Evolutionary conservation across 805 yeast genomes (phyloP).

Genomic region (Zygosaccharomyces pseudorouxii): DNA sequence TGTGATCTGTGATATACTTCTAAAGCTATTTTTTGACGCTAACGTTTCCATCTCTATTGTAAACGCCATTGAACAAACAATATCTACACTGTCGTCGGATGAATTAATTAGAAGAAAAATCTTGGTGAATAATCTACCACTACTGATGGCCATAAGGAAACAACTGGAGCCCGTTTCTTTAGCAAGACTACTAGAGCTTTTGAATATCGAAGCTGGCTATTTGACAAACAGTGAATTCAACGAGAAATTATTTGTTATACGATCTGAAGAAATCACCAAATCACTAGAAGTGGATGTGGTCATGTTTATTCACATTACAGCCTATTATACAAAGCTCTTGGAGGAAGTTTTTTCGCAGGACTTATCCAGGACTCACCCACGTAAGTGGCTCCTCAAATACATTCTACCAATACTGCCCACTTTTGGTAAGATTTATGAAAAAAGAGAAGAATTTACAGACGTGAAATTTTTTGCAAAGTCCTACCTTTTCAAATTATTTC

Average conservation of each 20-base stretch:
- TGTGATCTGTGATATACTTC: slow-evolving; percentile 20
- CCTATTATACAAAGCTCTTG: slow-evolving; percentile 21
- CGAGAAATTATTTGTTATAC: slow-evolving; percentile 19
- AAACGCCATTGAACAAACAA: slow-evolving; percentile 24
- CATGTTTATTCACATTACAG: slow-evolving; percentile 22
- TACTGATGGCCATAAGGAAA: slow-evolving; percentile 17
- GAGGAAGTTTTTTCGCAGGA: slow-evolving; percentile 2
- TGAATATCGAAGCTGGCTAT: slow-evolving; percentile 13
- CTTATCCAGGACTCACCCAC: slow-evolving; percentile 2
- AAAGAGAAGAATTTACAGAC: slow-evolving; percentile 17
- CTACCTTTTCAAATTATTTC: slow-evolving; percentile 25
- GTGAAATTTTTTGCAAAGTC: slow-evolving; percentile 20
- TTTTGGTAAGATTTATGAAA: slow-evolving; percentile 22
- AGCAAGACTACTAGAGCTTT: slow-evolving; percentile 25
- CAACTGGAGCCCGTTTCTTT: slow-evolving; percentile 13
- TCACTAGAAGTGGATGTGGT: slow-evolving; percentile 21
- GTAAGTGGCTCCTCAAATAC: slow-evolving; percentile 17
- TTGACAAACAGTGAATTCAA: slow-evolving; percentile 18
- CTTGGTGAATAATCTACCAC: slow-evolving; percentile 18
- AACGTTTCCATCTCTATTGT: slow-evolving; percentile 20
- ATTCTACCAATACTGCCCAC: slow-evolving; percentile 11
- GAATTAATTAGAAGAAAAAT: slow-evolving; percentile 23
- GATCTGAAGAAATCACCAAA: slow-evolving; percentile 13
- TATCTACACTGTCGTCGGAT: slow-evolving; percentile 19
- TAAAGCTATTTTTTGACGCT: slow-evolving; percentile 22